Evolutionary conservation across 169 alveolate genomes (phyloP).

Genomic region (Babesia bovis): DNA sequence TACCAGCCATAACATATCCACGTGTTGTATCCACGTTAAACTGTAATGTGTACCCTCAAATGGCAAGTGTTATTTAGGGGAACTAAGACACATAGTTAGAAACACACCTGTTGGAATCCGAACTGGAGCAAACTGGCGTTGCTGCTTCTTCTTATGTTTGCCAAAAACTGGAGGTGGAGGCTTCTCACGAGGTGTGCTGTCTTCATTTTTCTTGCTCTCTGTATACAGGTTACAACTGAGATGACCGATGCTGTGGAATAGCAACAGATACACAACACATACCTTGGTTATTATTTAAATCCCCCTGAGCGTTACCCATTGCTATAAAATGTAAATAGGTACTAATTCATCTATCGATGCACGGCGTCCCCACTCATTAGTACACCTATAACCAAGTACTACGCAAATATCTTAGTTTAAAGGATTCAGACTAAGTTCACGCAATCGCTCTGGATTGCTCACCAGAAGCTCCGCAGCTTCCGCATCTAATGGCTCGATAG

Average conservation of each 20-base stretch:
- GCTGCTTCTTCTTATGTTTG: conserved; percentile 55
- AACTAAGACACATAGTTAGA: too few relatives aligned
- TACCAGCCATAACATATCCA: too few relatives aligned
- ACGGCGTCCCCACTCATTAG: conserved; percentile 36
- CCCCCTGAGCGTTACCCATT: conserved; percentile 66
- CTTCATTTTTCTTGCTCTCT: conserved; percentile 30
- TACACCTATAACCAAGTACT: neutral
- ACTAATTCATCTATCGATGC: neutral
- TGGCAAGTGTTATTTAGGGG: too few relatives aligned
- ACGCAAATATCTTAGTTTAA: too few relatives aligned
- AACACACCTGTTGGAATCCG: conserved; percentile 64
- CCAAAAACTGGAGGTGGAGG: conserved; percentile 58
- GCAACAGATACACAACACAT: neutral
- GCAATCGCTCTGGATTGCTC: conserved; percentile 30
- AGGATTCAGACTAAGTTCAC: conserved; percentile 16
- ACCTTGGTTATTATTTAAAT: conserved; percentile 28
- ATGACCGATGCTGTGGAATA: neutral
- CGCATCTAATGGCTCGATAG: conserved; percentile 54
- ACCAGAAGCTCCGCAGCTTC: conserved; percentile 34
- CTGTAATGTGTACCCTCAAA: too few relatives aligned
- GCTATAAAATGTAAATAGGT: neutral
- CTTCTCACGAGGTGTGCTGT: conserved; percentile 23
- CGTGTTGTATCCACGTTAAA: too few relatives aligned
- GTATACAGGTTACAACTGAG: neutral
- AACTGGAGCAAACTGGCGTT: conserved; percentile 57